Base-by-base conservation (phyloP, 768 basidiomycete genomes). In the Cystofilobasidium macerans region DNA sequence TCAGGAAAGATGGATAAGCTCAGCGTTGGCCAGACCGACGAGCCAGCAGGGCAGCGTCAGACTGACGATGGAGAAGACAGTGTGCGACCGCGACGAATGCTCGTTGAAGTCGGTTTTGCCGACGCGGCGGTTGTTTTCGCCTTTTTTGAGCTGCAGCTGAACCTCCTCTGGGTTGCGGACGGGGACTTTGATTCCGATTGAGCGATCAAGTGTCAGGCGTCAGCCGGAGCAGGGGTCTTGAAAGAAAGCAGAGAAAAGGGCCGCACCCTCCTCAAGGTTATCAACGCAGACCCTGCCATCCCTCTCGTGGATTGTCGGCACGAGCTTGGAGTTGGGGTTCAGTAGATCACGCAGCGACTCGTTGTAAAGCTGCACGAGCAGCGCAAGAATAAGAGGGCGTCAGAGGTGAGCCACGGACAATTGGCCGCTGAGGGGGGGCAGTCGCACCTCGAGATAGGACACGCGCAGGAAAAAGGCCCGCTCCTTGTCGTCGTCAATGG, bases 1-100 rank as follows among this genome's bases (percentile, higher is more conserved):
- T 14, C n/a, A n/a, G 33, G 3, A 45, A 26, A 2, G 26, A 33
- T 6, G 59, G 20, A 45, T n/a, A n/a, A 20, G 43, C 6, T 3
- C 40, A 61, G 43, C 2, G 42, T 28, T 24, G 59, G 4, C 18
- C 16, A 35, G 24, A 24, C n/a, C n/a, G n/a, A 24, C 5, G 24
- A 58, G 42, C 9, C 2, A 43, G 13, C 42, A 51, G 30, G 45
- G n/a, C n/a, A n/a, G n/a, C n/a, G n/a, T n/a, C n/a, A n/a, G 14
- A 65, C 69, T 69, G 32, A 74, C 73, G 51, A 77, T 74, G 1
- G 75, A 74, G 65, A 77, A 77, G 24, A 77, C 74, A n/a, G 72
- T 71, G 56, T 77, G 76, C 3, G 75, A 75, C 30, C 76, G 58
- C 0, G 76, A 77, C 22, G 74, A 75, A 22, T 73, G 64, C 26